Percentiles rank a stretch among this genome's conserved stretches.
Conservation (phyloP, 1,284 basidiomycete genomes). For the Porogramme epimiltina region DNA sequence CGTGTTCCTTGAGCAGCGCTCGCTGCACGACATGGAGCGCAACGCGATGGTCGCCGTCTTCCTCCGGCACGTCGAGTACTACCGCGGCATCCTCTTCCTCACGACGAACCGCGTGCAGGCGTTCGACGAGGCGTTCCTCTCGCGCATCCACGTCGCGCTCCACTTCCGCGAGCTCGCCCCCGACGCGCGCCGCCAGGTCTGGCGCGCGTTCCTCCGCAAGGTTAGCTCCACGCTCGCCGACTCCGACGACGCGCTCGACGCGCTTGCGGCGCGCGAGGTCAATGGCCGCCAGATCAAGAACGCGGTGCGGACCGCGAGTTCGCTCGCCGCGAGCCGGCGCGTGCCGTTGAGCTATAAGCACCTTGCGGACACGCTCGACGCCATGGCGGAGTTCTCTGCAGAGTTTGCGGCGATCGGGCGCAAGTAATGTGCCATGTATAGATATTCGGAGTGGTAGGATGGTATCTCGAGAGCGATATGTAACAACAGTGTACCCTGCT, state of each 20-base stretch:
- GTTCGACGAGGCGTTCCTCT: conserved; percentile 69
- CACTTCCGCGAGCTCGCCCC: conserved; percentile 56
- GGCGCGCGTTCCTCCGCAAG: conserved; percentile 55
- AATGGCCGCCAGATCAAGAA: conserved; percentile 69
- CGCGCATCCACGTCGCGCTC: conserved; percentile 63
- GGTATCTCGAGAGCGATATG: no score
- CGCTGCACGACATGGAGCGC: conserved; percentile 56
- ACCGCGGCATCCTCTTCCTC: conserved; percentile 64
- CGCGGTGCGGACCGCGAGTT: conserved; percentile 57
- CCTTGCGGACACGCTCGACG: conserved; percentile 55
- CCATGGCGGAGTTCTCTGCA: conserved; percentile 57
- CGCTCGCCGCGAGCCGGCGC: conserved; percentile 48
- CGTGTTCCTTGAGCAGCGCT: conserved; percentile 63
- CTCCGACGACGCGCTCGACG: conserved; percentile 24
- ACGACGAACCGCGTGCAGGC: conserved; percentile 69
- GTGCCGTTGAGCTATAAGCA: conserved; percentile 46
- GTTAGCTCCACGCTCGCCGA: not conserved
- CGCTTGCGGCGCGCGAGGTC: conserved; percentile 46
- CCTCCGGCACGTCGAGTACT: conserved; percentile 63
- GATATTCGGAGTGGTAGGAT: no score
- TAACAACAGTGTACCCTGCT: no score
- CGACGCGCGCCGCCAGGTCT: conserved; percentile 52
- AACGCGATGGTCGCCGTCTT: conserved; percentile 70
- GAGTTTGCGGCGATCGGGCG: no score
- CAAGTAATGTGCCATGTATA: no score